Base-by-base conservation (phyloP, 768 basidiomycete genomes). In the Hydnomerulius pinastri region DNA sequence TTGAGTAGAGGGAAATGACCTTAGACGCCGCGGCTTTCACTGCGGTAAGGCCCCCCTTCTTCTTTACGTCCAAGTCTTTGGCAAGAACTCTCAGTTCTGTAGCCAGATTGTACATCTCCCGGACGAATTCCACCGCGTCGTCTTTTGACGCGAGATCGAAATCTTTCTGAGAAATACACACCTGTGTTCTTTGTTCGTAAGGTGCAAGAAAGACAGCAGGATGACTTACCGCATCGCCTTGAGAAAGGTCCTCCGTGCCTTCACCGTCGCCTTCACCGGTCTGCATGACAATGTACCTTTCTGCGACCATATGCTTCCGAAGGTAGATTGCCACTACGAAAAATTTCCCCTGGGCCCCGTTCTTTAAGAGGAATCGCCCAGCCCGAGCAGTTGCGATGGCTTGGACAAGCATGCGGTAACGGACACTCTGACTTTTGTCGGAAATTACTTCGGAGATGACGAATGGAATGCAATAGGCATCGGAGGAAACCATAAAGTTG, bases 281-380 rank as follows among this genome's bases (percentile, higher is more conserved):
- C 23, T 60, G 32, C 17, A 40, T 27, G 9, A 46, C 24, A 2
- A 56, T 38, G 29, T 56, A 56, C 2, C 54, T 30, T n/a, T 43
- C 48, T 0, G 11, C 51, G 25, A 28, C 25, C 46, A 60, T 35
- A 1, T 36, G 5, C 9, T 15, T 29, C 17, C 23, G 27, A 1
- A 60, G 10, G 39, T 54, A 54, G 11, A 61, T 29, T 8, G 47
- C 55, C 15, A 61, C 49, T 1, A 61, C 33, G 11, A 61, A 60
- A 42, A 57, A 54, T 0, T 7, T n/a, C 5, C 7, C 17, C 18
- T 21, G 35, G 7, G 45, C 28, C 9, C 5, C 5, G 1, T 23
- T 3, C 27, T 27, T 4, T 9, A 51, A 6, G 2, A 57, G 38
- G 11, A 9, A 32, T 6, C 44, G 18, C 5, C 52, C 50, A 0